A percentile compares a stretch with the other conserved stretches of the same genome.
Evolutionary conservation across 768 basidiomycete species (phyloP).

Genomic region (Lyophyllum shimeji): DNA sequence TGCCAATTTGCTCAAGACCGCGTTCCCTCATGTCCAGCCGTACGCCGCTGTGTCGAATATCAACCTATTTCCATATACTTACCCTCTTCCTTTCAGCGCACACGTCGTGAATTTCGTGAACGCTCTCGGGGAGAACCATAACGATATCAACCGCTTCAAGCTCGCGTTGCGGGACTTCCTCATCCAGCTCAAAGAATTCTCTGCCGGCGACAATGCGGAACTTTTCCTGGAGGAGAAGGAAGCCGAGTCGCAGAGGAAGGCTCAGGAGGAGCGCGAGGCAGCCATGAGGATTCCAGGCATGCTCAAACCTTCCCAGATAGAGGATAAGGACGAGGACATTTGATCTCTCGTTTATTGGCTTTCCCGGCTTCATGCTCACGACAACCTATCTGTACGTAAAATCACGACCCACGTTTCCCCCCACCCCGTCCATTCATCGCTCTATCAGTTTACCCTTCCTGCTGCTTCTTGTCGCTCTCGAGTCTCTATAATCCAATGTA

Average conservation of each 20-base stretch:
- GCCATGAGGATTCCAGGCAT: constrained; percentile 97
- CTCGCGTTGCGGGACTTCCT: constrained; percentile 94
- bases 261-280: constrained; percentile 80
- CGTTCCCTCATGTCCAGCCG: constrained; percentile 92
- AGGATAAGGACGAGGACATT: constrained; percentile 91
- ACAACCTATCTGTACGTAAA: constrained; percentile 26
- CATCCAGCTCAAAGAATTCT: constrained; percentile 96
- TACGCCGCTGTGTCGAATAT: constrained; percentile 36
- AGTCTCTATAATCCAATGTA: constrained; percentile 39
- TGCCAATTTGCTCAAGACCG: constrained; percentile 79
- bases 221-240: constrained; percentile 95
- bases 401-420: constrained; percentile 22
- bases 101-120: constrained; percentile 73
- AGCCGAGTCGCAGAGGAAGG: constrained; percentile 73
- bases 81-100: constrained; percentile 40
- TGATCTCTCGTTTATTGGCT: constrained; percentile 31
- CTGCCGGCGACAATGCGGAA: constrained; percentile 84
- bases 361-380: constrained; percentile 8
- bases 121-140: constrained; percentile 69
- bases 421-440: constrained; percentile 25
- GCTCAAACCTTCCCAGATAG: constrained; percentile 93
- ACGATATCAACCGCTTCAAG: constrained; percentile 90
- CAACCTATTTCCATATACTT: constrained; percentile 5
- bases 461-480: constrained; percentile 26
- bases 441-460: constrained; percentile 26